phyloP scores from a whole-genome alignment of 2,329 filamentous ascomycete species.

The Fusarium luffae region DNA sequence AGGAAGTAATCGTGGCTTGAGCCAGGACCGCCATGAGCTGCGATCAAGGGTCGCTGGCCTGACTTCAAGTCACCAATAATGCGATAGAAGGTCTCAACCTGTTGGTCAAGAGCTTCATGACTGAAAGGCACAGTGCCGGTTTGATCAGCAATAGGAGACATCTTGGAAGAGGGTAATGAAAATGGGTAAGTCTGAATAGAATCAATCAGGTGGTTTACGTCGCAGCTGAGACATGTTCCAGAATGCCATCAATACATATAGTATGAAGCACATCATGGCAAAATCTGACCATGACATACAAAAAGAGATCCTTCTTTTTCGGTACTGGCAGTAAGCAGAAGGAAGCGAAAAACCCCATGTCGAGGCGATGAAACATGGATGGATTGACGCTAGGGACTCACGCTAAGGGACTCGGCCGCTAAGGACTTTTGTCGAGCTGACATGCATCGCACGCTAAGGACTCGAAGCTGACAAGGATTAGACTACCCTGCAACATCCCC shows the following conservation, averaged over 20 bases:
- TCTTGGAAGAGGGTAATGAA: neutral
- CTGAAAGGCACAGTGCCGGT: constrained; percentile 6
- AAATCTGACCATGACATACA: neutral
- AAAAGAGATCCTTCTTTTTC: neutral
- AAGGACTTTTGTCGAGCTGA: constrained; percentile 10
- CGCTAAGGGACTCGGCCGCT: constrained; percentile 6
- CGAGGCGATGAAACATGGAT: neutral
- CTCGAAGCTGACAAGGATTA: neutral
- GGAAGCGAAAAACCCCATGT: constrained; percentile 5
- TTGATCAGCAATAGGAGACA: neutral
- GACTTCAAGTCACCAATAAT: constrained; percentile 7
- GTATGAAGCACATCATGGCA: neutral
- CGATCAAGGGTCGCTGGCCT: constrained; percentile 9
- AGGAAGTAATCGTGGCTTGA: constrained; percentile 12
- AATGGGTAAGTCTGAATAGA: neutral
- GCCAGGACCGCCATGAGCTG: constrained; percentile 9
- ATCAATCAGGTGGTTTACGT: neutral
- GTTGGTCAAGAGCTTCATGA: constrained; percentile 4
- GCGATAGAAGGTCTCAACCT: constrained; percentile 5
- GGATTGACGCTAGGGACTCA: neutral
- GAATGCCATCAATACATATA: constrained; percentile 3
- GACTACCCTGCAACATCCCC: neutral
- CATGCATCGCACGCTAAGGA: constrained; percentile 4
- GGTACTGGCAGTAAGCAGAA: constrained; percentile 1
- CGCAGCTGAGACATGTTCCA: neutral